phyloP scores from a whole-genome alignment of 352 stramenopile species.

The Globisporangium cylindrosporum region DNA sequence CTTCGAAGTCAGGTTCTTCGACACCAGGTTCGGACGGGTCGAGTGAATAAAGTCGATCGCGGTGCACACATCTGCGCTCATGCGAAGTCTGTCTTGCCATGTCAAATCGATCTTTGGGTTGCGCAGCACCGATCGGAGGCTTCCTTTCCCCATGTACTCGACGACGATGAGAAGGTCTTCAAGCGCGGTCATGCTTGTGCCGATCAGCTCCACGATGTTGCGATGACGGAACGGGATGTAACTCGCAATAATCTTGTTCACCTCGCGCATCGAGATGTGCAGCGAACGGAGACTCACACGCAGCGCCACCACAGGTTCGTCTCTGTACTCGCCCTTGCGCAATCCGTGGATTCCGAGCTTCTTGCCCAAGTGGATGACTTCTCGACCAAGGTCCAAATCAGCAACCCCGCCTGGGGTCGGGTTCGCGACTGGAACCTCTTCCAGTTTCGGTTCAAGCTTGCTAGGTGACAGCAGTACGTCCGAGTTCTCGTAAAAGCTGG shows the following conservation, averaged over 20 bases:
- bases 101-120: slow-evolving; percentile 45
- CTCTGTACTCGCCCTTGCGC: slow-evolving; percentile 44
- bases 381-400: slow-evolving; percentile 48
- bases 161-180: slow-evolving; percentile 69
- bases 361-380: slow-evolving; percentile 44
- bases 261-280: slow-evolving; percentile 30
- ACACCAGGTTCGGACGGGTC: slow-evolving; percentile 28
- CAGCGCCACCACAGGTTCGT: slow-evolving; percentile 52
- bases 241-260: slow-evolving; percentile 50
- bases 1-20: slow-evolving; percentile 50
- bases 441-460: slow-evolving; percentile 10
- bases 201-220: slow-evolving; percentile 69
- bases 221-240: slow-evolving; percentile 61
- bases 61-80: slow-evolving; percentile 48
- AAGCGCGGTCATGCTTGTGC: slow-evolving; percentile 47
- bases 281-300: slow-evolving; percentile 41
- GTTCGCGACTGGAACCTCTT: slow-evolving; percentile 3
- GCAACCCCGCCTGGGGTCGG: slow-evolving; percentile 29
- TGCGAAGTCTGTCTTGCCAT: slow-evolving; percentile 49
- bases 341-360: slow-evolving; percentile 53
- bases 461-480: slow-evolving; percentile 20
- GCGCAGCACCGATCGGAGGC: slow-evolving; percentile 46
- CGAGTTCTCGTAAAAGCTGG: slow-evolving; percentile 21
- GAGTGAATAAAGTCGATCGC: slow-evolving; percentile 57
- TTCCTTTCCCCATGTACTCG: slow-evolving; percentile 77